phyloP scores from a whole-genome alignment of 805 yeast genomes.

The Candida germanica region DNA sequence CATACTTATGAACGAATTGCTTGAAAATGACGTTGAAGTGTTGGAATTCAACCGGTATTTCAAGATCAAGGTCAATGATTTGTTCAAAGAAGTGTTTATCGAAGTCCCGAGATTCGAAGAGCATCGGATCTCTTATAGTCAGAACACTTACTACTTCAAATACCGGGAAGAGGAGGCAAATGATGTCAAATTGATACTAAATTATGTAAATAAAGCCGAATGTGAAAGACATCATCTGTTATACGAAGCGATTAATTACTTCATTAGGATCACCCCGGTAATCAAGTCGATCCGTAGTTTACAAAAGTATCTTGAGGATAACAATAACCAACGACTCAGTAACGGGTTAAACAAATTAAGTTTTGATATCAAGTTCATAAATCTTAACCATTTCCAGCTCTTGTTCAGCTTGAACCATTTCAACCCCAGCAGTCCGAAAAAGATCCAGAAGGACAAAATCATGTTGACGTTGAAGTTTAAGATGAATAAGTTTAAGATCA shows the following conservation, averaged over 20 bases:
- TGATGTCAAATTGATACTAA: constrained; percentile 14
- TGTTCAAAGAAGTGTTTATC: constrained; percentile 16
- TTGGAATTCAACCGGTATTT: constrained; percentile 27
- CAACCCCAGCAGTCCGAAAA: constrained; percentile 24
- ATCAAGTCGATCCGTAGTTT: constrained; percentile 22
- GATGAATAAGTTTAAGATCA: constrained; percentile 28
- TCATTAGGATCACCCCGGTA: constrained; percentile 30
- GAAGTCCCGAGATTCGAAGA: constrained; percentile 17
- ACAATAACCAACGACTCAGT: constrained; percentile 15
- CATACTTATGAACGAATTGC: constrained; percentile 31
- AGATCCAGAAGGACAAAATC: constrained; percentile 33
- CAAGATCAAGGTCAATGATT: constrained; percentile 26
- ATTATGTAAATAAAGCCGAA: constrained; percentile 15
- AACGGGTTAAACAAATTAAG: constrained; percentile 31
- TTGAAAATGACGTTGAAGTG: constrained; percentile 24
- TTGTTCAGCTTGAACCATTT: constrained; percentile 28
- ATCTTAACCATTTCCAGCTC: constrained; percentile 30
- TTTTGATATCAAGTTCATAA: constrained; percentile 30
- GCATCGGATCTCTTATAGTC: neutral
- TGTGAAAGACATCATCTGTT: constrained; percentile 14
- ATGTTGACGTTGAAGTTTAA: constrained; percentile 24
- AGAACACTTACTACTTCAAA: constrained; percentile 7
- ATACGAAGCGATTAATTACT: constrained; percentile 31
- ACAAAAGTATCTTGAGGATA: constrained; percentile 11
- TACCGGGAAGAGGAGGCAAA: constrained; percentile 9